phyloP scores from a whole-genome alignment of 2,329 filamentous ascomycete genomes.

The Corynespora cassiicola region DNA sequence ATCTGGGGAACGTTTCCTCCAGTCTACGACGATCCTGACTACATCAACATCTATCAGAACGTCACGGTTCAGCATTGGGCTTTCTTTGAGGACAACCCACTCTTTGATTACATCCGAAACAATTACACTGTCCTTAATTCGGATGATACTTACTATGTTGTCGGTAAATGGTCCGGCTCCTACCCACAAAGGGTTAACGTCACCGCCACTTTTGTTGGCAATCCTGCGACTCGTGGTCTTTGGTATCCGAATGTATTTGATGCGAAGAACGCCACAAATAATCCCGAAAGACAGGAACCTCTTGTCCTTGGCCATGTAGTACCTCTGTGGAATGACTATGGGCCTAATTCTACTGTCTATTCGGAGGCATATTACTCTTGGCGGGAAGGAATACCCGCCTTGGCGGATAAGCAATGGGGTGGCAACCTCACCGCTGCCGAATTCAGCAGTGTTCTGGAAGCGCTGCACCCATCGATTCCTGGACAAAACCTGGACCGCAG shows the following conservation, averaged over 20 bases:
- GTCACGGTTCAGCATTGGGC: slow-evolving; percentile 53
- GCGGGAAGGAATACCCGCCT: slow-evolving; percentile 46
- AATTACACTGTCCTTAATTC: slow-evolving; percentile 50
- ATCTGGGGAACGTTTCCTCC: slow-evolving; percentile 48
- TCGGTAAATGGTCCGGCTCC: slow-evolving; percentile 51
- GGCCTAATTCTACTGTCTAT: slow-evolving; percentile 50
- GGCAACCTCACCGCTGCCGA: slow-evolving; percentile 41
- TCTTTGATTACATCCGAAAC: slow-evolving; percentile 37
- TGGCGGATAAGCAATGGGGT: slow-evolving; percentile 48
- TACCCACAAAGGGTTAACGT: slow-evolving; percentile 51
- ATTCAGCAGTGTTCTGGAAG: slow-evolving; percentile 47
- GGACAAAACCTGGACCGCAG: slow-evolving; percentile 49
- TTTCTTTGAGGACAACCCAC: slow-evolving; percentile 51
- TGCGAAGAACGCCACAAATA: slow-evolving; percentile 42
- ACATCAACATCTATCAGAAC: slow-evolving; percentile 38
- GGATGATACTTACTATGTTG: slow-evolving; percentile 57
- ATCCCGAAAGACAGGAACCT: slow-evolving; percentile 25
- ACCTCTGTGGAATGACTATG: slow-evolving; percentile 54
- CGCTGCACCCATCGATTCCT: slow-evolving; percentile 49
- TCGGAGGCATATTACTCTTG: slow-evolving; percentile 52
- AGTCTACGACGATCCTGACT: slow-evolving; percentile 17
- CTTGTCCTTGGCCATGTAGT: slow-evolving; percentile 40
- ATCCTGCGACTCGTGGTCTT: slow-evolving; percentile 50
- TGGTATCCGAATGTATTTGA: slow-evolving; percentile 51
- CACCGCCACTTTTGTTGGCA: slow-evolving; percentile 43